Conservation (phyloP, 371 early-diverging fungal species). For the Mortierella sp. region DNA sequence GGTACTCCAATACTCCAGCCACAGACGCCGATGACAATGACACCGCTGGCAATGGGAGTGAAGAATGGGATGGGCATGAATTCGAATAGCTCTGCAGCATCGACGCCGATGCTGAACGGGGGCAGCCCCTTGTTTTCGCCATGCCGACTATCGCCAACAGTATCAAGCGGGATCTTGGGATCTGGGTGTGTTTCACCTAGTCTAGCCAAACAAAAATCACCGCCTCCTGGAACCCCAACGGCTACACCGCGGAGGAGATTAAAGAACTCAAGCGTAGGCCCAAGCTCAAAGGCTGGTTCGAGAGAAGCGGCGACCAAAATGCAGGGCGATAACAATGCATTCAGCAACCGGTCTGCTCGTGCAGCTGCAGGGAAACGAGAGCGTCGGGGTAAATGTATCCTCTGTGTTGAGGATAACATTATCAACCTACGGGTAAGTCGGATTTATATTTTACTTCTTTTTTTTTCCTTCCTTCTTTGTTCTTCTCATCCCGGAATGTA, state of each 20-base stretch:
- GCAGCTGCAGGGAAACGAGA: slow-evolving; percentile 46
- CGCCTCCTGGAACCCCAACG: not conserved
- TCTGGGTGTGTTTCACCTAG: no score
- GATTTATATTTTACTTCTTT: slow-evolving; percentile 1
- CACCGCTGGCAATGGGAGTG: no score
- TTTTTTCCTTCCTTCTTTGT: not conserved
- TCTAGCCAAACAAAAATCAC: no score
- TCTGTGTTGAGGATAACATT: slow-evolving; percentile 49
- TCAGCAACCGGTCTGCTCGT: slow-evolving; percentile 30
- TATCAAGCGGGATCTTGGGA: no score
- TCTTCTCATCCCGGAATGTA: no score
- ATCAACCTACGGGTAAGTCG: slow-evolving; percentile 41
- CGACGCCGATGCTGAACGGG: no score
- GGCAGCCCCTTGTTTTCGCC: no score
- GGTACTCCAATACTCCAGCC: no score
- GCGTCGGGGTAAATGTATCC: slow-evolving; percentile 39
- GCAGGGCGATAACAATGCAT: slow-evolving; percentile 17
- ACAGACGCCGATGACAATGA: no score
- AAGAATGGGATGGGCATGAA: no score
- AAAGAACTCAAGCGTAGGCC: not conserved
- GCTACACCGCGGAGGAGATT: not conserved
- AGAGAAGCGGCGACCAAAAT: not conserved
- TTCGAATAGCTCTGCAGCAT: no score
- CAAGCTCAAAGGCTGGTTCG: not conserved
- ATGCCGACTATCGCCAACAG: no score